Percentiles rank a stretch among this genome's conserved stretches.
phyloP scores from a whole-genome alignment of 148 eudicot genomes.

The Vaccinium vitisidaea region DNA sequence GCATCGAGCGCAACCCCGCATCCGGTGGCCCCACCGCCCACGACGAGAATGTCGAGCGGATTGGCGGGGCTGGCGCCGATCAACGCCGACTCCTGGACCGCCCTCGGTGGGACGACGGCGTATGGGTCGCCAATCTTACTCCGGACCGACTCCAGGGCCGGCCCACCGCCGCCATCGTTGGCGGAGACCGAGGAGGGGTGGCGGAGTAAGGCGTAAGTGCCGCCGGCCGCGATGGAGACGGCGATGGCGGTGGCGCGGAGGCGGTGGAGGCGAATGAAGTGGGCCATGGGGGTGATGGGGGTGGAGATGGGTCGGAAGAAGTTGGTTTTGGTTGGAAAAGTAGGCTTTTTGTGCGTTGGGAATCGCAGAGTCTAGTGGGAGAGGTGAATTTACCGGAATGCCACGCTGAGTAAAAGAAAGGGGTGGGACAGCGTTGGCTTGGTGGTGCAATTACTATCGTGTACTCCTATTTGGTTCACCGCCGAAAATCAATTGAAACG shows the following conservation, averaged over 20 bases:
- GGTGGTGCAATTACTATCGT: background rate
- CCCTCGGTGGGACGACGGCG: constrained; percentile 58
- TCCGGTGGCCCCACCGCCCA: constrained; percentile 95
- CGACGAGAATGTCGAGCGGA: constrained; percentile 74
- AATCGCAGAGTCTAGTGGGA: background rate
- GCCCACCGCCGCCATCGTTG: constrained; percentile 33
- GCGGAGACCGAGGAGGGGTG: constrained; percentile 34
- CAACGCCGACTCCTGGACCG: constrained; percentile 47
- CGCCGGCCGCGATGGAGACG: constrained; percentile 28
- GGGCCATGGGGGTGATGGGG: constrained; percentile 30
- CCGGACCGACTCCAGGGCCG: constrained; percentile 35
- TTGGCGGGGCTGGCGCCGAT: constrained; percentile 44
- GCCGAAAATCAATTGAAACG: background rate
- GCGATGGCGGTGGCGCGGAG: constrained; percentile 44
- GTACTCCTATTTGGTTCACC: background rate
- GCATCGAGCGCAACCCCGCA: constrained; percentile 91
- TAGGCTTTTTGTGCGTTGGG: background rate
- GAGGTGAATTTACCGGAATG: background rate
- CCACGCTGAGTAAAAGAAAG: background rate
- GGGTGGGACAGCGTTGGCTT: background rate
- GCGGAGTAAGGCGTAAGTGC: constrained; percentile 32
- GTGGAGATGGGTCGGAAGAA: background rate
- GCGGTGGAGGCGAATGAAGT: constrained; percentile 46
- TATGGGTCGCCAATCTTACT: constrained; percentile 51
- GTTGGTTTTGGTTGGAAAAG: background rate